Evolutionary conservation across 495 filamentous ascomycete genomes (phyloP).

Genomic region (Ascodesmis nigricans): DNA sequence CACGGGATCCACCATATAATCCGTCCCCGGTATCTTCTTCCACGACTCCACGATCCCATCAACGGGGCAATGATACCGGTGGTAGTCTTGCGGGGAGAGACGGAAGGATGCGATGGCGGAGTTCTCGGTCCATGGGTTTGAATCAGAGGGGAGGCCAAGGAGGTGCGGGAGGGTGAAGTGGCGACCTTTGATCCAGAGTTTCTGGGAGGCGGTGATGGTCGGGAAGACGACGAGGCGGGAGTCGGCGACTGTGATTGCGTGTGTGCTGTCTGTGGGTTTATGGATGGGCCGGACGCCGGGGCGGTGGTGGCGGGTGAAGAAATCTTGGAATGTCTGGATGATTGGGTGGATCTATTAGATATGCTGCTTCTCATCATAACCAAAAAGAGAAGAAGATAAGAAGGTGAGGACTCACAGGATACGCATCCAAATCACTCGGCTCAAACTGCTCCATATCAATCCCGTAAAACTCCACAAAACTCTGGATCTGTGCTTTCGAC

Average conservation of each 20-base stretch:
- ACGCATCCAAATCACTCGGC: conserved; percentile 20
- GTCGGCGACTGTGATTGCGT: conserved; percentile 22
- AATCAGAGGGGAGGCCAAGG: conserved; percentile 12
- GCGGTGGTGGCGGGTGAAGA: conserved; percentile 23
- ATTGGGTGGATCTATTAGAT: no score
- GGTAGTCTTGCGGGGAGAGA: conserved; percentile 25
- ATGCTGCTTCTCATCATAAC: no score
- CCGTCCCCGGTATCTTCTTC: conserved; percentile 13
- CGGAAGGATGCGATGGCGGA: conserved; percentile 23
- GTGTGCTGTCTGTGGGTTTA: conserved; percentile 10
- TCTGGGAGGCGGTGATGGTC: conserved; percentile 18
- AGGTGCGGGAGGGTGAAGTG: conserved; percentile 24
- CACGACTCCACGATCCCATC: conserved; percentile 16
- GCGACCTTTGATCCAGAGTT: conserved; percentile 26
- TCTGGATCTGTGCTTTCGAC: conserved; percentile 17
- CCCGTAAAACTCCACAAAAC: conserved; percentile 21
- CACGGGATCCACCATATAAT: conserved; percentile 25
- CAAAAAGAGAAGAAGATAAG: background rate
- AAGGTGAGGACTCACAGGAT: conserved; percentile 5
- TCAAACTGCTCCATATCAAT: conserved; percentile 23
- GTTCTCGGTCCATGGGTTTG: conserved; percentile 13
- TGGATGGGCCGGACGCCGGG: conserved; percentile 20
- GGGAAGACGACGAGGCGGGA: conserved; percentile 23
- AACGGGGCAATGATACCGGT: conserved; percentile 25
- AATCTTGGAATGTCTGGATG: conserved; percentile 23